phyloP scores from a whole-genome alignment of 352 stramenopile genomes.

The Plasmopara halstedii region DNA sequence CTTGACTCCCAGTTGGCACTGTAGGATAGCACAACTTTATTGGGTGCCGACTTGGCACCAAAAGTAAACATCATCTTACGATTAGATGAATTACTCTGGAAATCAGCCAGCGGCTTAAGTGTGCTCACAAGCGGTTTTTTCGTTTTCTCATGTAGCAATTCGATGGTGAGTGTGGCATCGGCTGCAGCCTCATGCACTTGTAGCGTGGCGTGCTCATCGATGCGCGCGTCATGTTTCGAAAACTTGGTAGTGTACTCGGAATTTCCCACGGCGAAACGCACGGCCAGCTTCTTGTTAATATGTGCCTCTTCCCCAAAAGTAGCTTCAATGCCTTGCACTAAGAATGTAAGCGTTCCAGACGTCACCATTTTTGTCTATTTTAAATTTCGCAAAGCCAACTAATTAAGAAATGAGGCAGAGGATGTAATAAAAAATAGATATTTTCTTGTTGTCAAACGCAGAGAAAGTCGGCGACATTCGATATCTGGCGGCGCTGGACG shows the following conservation, averaged over 20 bases:
- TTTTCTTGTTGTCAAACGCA: not conserved
- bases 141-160: slow-evolving; percentile 11
- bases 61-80: slow-evolving; percentile 39
- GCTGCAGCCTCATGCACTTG: slow-evolving; percentile 20
- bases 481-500: slow-evolving; percentile 5
- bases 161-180: slow-evolving; percentile 22
- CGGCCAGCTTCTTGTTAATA: slow-evolving; percentile 11
- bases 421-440: not conserved
- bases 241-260: slow-evolving; percentile 21
- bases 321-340: slow-evolving; percentile 25
- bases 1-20: slow-evolving; percentile 20
- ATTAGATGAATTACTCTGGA: slow-evolving; percentile 16
- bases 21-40: slow-evolving; percentile 22
- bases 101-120: slow-evolving; percentile 24
- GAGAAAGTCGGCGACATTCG: not conserved
- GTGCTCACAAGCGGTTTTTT: slow-evolving; percentile 35
- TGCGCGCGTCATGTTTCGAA: slow-evolving; percentile 13
- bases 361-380: slow-evolving; percentile 20
- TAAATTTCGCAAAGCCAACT: not conserved
- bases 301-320: slow-evolving; percentile 17
- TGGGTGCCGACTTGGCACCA: slow-evolving; percentile 21
- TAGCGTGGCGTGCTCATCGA: slow-evolving; percentile 34
- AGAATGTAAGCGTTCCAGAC: slow-evolving; percentile 29
- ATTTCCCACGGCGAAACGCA: slow-evolving; percentile 21
- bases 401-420: slow-evolving; percentile 20